Conservation (phyloP, 2,329 filamentous ascomycete genomes). For the Fusarium succisae region DNA sequence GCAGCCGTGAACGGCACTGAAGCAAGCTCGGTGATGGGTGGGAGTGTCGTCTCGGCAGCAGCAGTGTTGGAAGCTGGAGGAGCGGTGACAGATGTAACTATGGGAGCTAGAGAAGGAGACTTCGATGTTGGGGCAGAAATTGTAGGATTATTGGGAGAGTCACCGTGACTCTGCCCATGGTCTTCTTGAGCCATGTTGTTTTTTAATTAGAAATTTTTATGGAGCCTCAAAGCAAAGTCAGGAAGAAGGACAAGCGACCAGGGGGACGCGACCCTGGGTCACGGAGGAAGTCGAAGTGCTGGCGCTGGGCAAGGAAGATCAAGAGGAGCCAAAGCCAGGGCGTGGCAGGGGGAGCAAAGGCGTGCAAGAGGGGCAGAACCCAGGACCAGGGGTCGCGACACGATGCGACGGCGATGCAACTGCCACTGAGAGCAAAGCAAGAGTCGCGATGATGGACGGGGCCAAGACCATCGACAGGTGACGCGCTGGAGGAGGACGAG, state of each 20-base stretch:
- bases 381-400: constrained; percentile 41
- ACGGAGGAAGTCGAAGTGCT: constrained; percentile 37
- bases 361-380: constrained; percentile 38
- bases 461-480: constrained; percentile 31
- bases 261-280: constrained; percentile 45
- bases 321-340: constrained; percentile 39
- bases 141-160: constrained; percentile 43
- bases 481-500: constrained; percentile 14
- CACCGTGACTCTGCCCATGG: constrained; percentile 43
- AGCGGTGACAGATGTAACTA: constrained; percentile 33
- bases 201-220: constrained; percentile 52
- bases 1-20: constrained; percentile 23
- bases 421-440: constrained; percentile 22
- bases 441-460: constrained; percentile 34
- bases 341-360: constrained; percentile 39
- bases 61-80: constrained; percentile 27
- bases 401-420: constrained; percentile 37
- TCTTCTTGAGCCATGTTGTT: constrained; percentile 48
- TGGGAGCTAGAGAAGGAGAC: constrained; percentile 40
- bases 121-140: constrained; percentile 38
- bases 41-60: constrained; percentile 33
- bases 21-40: constrained; percentile 29
- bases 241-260: constrained; percentile 43
- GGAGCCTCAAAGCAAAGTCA: constrained; percentile 48
- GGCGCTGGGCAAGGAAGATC: constrained; percentile 43